Evolutionary conservation across 2,329 filamentous ascomycete genomes (phyloP).

Genomic region (Botrytis squamosa): DNA sequence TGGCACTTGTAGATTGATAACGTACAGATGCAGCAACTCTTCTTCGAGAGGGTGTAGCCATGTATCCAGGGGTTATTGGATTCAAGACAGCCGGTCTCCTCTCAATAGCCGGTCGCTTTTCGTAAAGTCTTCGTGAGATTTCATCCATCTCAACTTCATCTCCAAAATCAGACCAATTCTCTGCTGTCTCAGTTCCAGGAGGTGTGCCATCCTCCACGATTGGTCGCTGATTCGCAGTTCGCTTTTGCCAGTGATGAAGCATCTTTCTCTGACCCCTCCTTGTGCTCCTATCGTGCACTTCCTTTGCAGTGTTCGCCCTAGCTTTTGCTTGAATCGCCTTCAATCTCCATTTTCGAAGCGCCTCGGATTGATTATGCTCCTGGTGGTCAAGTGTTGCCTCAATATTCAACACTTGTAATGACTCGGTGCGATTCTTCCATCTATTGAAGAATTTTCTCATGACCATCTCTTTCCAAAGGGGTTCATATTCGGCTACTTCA

Average conservation of each 20-base stretch:
- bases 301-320: conserved; percentile 33
- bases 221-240: conserved; percentile 30
- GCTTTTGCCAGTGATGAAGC: conserved; percentile 38
- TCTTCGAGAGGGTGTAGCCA: conserved; percentile 39
- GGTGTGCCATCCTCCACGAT: conserved; percentile 17
- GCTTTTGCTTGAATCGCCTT: conserved; percentile 33
- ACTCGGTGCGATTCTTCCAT: conserved; percentile 34
- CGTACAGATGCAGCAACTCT: conserved; percentile 43
- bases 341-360: conserved; percentile 39
- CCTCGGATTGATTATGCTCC: conserved; percentile 32
- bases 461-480: conserved; percentile 28
- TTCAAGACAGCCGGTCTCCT: neutral
- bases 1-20: conserved; percentile 46
- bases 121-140: conserved; percentile 29
- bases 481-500: conserved; percentile 35
- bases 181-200: conserved; percentile 28
- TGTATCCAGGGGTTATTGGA: conserved; percentile 29
- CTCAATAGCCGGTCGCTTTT: conserved; percentile 14
- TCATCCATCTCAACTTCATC: conserved; percentile 33
- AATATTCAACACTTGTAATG: conserved; percentile 30
- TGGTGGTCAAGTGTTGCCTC: conserved; percentile 36
- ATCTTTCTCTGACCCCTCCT: conserved; percentile 39
- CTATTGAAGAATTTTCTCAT: conserved; percentile 32
- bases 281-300: conserved; percentile 37
- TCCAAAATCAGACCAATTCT: conserved; percentile 37